Conservation (phyloP, 2,329 filamentous ascomycete species). For the Fusarium subglutinans region DNA sequence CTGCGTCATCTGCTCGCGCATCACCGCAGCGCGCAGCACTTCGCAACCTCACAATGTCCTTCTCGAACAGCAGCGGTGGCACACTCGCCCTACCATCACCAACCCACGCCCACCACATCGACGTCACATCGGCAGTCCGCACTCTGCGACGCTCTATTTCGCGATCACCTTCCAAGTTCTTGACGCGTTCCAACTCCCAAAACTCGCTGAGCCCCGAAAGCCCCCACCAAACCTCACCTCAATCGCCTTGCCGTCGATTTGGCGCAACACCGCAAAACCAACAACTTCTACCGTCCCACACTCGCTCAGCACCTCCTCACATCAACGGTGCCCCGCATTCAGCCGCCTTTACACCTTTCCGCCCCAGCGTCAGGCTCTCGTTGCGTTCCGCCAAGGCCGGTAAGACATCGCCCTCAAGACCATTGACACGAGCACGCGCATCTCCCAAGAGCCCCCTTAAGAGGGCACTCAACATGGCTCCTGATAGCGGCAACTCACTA, state of each 20-base stretch:
- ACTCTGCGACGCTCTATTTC: conserved; percentile 89
- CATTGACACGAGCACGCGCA: conserved; percentile 69
- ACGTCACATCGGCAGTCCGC: conserved; percentile 82
- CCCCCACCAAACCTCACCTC: conserved; percentile 59
- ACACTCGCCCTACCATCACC: conserved; percentile 89
- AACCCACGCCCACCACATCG: conserved; percentile 82
- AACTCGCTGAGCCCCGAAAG: conserved; percentile 57
- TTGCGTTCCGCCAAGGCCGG: conserved; percentile 70
- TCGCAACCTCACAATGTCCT: conserved; percentile 60
- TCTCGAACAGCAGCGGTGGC: conserved; percentile 71
- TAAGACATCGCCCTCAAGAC: conserved; percentile 63
- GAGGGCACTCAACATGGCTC: conserved; percentile 75
- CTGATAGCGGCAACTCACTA: conserved; percentile 74
- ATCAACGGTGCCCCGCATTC: conserved; percentile 46
- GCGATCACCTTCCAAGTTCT: conserved; percentile 91
- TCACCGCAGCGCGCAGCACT: conserved; percentile 40
- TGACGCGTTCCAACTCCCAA: conserved; percentile 62
- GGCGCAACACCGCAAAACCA: conserved; percentile 51
- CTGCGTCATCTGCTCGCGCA: conserved; percentile 37
- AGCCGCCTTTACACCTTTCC: conserved; percentile 70
- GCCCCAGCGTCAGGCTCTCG: conserved; percentile 73
- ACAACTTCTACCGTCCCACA: conserved; percentile 44
- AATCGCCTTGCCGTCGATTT: conserved; percentile 61
- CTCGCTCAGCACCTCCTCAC: conserved; percentile 50
- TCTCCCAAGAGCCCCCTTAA: conserved; percentile 85